Conservation (phyloP, 805 yeast species). For the Cyberlindnera samutprakarnensis region DNA sequence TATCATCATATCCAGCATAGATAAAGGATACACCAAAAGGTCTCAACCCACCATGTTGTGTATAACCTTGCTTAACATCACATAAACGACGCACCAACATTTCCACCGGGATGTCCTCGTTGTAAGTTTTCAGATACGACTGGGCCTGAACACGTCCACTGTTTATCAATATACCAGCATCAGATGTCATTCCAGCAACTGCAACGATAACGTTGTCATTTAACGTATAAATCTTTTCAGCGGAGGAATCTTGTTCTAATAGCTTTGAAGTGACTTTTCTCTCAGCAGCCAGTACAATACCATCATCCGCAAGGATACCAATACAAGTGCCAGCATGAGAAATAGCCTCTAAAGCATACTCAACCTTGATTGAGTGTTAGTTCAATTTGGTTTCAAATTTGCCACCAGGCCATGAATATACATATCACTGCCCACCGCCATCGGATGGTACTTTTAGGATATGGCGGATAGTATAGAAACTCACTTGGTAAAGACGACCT, state of each 20-base stretch:
- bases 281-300: constrained; percentile 95
- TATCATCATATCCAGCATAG: constrained; percentile 91
- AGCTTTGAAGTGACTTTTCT: constrained; percentile 89
- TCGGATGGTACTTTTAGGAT: too few species aligned
- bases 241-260: constrained; percentile 87
- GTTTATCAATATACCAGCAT: constrained; percentile 85
- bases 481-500: constrained; percentile 89
- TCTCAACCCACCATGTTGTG: constrained; percentile 97
- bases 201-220: constrained; percentile 84
- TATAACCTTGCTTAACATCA: constrained; percentile 94
- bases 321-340: constrained; percentile 98
- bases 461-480: background rate
- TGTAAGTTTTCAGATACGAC: constrained; percentile 74
- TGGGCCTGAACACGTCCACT: constrained; percentile 84
- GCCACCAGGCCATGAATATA: background rate
- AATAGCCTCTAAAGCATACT: constrained; percentile 94
- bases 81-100: constrained; percentile 80
- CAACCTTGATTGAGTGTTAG: too few species aligned
- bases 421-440: too few species aligned
- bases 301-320: constrained; percentile 79
- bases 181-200: constrained; percentile 98
- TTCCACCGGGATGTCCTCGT: constrained; percentile 93
- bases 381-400: too few species aligned
- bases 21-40: constrained; percentile 97
- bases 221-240: constrained; percentile 85